Evolutionary conservation across 2,329 filamentous ascomycete genomes (phyloP), one percentile per base, ranked within the genome.

Genomic region (Scopulariopsis brevicaulis): DNA sequence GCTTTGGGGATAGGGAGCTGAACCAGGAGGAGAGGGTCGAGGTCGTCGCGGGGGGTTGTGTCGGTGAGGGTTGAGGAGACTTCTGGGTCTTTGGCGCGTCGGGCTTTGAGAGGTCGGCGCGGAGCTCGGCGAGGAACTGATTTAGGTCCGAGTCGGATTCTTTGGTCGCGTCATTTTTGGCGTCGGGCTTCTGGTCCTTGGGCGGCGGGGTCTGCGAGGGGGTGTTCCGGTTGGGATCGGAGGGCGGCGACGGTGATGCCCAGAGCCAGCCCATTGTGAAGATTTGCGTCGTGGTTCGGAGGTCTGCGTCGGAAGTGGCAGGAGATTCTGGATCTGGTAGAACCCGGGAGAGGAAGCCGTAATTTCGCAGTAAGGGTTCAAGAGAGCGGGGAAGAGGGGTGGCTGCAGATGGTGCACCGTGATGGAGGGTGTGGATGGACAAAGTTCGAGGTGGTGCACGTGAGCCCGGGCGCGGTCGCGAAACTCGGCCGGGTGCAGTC

Each of bases 261-360:
- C 81, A 85, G 61, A 84, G 72, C 83, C 83, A 86, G 63, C 81
- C 82, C 83, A 86, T 86, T 61, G 58, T 72, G 64, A 62, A 48
- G 35, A 20, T 40, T 46, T 53, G 35, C 54, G 20, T 22, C 20
- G n/a, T 20, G 46, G n/a, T 11, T 50, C 11, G 20, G 43, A 48
- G 6, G 46, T 50, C 20, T 4, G 37, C 12, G 37, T 40, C 37
- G 12, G 37, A 10, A 40, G 12, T 4, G 11, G 3, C 11, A 14
- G 37, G 37, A 40, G 18, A 8, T 24, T 20, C 11, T 2, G 20
- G 20, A 14, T 24, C 20, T 7, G 15, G 14, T 7, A 14, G 7
- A n/a, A 14, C 7, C 14, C n/a, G 14, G 3, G n/a, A 7, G 40
- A 46, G 40, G 18, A n/a, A 5, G n/a, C 18, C 14, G 40, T 46